Base-by-base conservation (phyloP, 306 rosid genomes). In the Spatholobus suberectus region DNA sequence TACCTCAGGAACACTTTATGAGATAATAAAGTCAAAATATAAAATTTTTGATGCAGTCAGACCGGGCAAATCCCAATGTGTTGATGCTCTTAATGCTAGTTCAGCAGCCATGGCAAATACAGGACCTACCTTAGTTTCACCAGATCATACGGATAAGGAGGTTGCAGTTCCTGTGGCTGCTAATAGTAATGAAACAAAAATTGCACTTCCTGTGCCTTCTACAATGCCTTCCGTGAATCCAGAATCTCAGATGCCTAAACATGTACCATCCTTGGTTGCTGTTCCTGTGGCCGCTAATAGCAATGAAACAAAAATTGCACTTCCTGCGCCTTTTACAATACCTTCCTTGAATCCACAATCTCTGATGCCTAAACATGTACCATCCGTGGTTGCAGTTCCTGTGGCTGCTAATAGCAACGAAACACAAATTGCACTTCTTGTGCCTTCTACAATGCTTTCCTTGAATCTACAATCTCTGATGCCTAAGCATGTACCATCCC, bases 21-120 rank as follows among this genome's bases (percentile, higher is more conserved):
- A 87, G 68, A 83, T 87, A 26, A 41, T 87, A 8, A 83, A 73
- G 43, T 83, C 91, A 24, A 92, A 87, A 66, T 23, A 41, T 37
- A 84, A 54, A 62, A 46, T 70, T 7, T 67, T 15, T 84, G 77
- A 75, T 17, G 78, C 82, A 17, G 41, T 70, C 29, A 57, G 38
- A 35, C 17, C 40, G 26, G 81, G 73, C 66, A 70, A 37, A 43
- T 38, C 58, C 23, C 20, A 46, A 3, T 13, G 4, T 61, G 14
- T 14, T n/a, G 21, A 21, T 44, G 40, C 1, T 38, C 8, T 38
- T 38, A 6, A 46, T 46, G 3, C 15, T 27, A 41, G 20, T 20
- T 32, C 58, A 61, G 71, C 66, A 21, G n/a, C 27, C 65, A 58
- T 46, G 44, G 68, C 35, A 32, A 84, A 35, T 70, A 24, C 40